Base-by-base conservation (phyloP, 2,329 filamentous ascomycete genomes). In the Xylaria sp. region DNA sequence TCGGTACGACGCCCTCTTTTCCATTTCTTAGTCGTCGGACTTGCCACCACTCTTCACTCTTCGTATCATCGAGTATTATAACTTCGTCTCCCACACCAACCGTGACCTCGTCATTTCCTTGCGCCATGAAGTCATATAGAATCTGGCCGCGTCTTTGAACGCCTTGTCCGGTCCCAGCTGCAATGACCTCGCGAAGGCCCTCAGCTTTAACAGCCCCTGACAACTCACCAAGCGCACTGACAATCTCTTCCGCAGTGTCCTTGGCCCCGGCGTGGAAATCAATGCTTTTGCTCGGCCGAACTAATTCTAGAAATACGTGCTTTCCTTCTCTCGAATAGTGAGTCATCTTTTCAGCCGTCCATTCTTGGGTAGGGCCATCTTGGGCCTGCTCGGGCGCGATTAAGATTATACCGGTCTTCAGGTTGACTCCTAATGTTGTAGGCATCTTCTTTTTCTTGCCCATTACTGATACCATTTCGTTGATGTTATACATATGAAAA, bases 41-140 rank as follows among this genome's bases (percentile, higher is more conserved):
- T 81, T 95, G 93, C 94, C 95, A 98, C 95, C 95, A 99, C 74
- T 99, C 95, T 61, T 97, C 93, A 65, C 93, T 97, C 78, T 93
- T 95, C 33, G 83, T 87, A 72, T 97, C 93, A 73, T 99, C 94
- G 58, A 98, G 76, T 55, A 99, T 82, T 43, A 96, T 80, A 40
- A 99, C 94, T 72, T 99, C 94, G 73, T 99, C 95, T 40, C 90
- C 95, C 21, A 90, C 85, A 25, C 86, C 88, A 47, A 99, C 95
- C 0, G 92, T 97, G 48, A 99, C 94, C 77, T 99, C 95, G 71
- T 99, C 95, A 7, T 97, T 91, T 35, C 93, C 93, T 75, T 98
- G 94, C 0, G 95, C 95, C 87, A 92, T 91, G 75, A 99, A 99
- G 73, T 98, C 94, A 74, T 97, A 98, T 35, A 97, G 81, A 70